Evolutionary conservation across 1,284 basidiomycete genomes (phyloP).

Genomic region (Fomitopsis betulina): DNA sequence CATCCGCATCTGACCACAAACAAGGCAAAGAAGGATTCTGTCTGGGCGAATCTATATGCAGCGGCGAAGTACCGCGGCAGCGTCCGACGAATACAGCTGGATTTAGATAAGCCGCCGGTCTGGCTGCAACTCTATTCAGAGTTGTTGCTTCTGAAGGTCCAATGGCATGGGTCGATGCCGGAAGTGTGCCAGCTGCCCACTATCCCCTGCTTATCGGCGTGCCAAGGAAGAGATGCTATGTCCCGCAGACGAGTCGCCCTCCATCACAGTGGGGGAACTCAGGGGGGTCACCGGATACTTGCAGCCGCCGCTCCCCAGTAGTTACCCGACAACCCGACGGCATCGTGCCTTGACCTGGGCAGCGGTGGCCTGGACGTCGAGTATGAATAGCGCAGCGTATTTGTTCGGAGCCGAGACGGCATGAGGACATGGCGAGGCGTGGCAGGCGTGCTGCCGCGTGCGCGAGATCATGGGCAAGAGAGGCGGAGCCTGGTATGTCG

Average conservation of each 20-base stretch:
- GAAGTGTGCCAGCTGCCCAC: background rate
- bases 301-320: background rate
- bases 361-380: background rate
- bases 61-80: background rate
- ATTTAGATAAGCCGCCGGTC: constrained; percentile 7
- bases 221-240: background rate
- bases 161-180: background rate
- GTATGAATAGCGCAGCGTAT: background rate
- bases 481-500: constrained; percentile 3
- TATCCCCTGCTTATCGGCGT: background rate
- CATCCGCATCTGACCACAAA: no score
- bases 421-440: background rate
- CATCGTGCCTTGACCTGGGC: background rate
- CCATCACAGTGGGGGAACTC: background rate
- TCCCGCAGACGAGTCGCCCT: background rate
- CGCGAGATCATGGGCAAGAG: background rate
- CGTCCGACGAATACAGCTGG: background rate
- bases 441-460: background rate
- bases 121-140: background rate
- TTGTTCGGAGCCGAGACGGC: constrained; percentile 5
- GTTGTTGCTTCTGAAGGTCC: background rate
- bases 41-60: background rate
- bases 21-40: background rate
- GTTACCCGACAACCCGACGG: background rate
- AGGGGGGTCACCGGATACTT: background rate